These are phyloP conservation scores for Populus tomentosa DNA, from an alignment of 441 rosid species.

Conservation along the genomic window DNA sequence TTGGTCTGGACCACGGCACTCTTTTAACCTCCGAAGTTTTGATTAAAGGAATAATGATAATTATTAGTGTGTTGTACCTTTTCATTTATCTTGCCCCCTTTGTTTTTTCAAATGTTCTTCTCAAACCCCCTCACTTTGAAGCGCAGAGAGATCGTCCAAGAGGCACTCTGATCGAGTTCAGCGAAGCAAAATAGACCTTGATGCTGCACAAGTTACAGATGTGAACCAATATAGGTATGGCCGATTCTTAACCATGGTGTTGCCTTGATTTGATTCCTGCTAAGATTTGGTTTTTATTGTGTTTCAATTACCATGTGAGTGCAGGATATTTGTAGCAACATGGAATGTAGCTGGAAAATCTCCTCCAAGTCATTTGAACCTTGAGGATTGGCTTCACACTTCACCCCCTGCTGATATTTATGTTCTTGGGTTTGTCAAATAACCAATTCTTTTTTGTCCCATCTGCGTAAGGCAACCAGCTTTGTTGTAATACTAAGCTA, in stretches of 20 bases:
- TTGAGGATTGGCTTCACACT: slow-evolving; percentile 93
- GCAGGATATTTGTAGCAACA: slow-evolving; percentile 83
- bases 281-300: slow-evolving; percentile 6
- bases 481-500: not conserved
- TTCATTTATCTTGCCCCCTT: slow-evolving; percentile 10
- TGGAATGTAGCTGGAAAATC: slow-evolving; percentile 99
- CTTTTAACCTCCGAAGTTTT: slow-evolving; percentile 10
- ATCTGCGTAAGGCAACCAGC: not conserved
- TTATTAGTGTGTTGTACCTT: slow-evolving; percentile 7
- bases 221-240: slow-evolving; percentile 60
- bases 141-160: slow-evolving; percentile 50
- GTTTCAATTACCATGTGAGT: slow-evolving; percentile 18
- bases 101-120: not conserved
- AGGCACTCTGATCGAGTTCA: slow-evolving; percentile 50
- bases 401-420: slow-evolving; percentile 95
- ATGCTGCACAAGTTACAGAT: slow-evolving; percentile 61
- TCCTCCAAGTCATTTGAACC: slow-evolving; percentile 73
- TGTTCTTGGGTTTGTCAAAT: slow-evolving; percentile 69
- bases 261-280: slow-evolving; percentile 5
- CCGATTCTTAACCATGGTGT: not conserved
- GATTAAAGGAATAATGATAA: slow-evolving; percentile 12
- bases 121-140: slow-evolving; percentile 15
- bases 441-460: not conserved
- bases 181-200: slow-evolving; percentile 58
- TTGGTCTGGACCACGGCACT: slow-evolving; percentile 44